Evolutionary conservation across 2,329 filamentous ascomycete genomes (phyloP).

Genomic region (Aspergillus terreus): DNA sequence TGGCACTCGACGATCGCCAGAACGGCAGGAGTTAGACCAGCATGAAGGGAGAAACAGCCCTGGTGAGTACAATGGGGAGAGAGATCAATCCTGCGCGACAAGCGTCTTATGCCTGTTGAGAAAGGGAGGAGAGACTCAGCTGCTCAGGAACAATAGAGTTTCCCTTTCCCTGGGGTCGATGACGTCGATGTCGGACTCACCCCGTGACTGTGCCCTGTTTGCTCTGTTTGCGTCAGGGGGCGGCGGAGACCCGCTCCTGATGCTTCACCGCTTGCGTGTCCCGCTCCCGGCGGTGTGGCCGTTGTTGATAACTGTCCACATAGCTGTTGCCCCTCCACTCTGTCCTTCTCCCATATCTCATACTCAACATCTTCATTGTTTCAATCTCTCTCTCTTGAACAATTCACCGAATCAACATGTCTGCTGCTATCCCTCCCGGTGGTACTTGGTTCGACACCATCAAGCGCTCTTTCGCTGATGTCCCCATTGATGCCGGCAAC

Average conservation of each 20-base stretch:
- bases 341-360: background rate
- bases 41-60: slow-evolving; percentile 3
- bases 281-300: slow-evolving; percentile 24
- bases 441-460: slow-evolving; percentile 80
- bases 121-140: background rate
- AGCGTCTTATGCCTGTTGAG: background rate
- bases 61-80: background rate
- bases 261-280: slow-evolving; percentile 26
- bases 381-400: slow-evolving; percentile 2
- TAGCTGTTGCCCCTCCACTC: slow-evolving; percentile 1
- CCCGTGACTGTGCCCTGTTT: slow-evolving; percentile 24
- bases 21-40: background rate
- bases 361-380: slow-evolving; percentile 5
- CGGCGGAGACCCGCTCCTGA: slow-evolving; percentile 12
- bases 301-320: slow-evolving; percentile 13
- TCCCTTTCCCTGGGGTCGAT: slow-evolving; percentile 15
- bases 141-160: slow-evolving; percentile 7
- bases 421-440: slow-evolving; percentile 7
- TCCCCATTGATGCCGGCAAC: slow-evolving; percentile 69
- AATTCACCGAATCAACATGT: slow-evolving; percentile 9
- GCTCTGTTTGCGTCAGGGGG: slow-evolving; percentile 11
- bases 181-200: slow-evolving; percentile 25
- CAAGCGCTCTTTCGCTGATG: slow-evolving; percentile 78
- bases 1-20: slow-evolving; percentile 13
- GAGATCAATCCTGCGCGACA: background rate